Conservation (phyloP, 208 protist genomes). For the Phytomonas francai region DNA sequence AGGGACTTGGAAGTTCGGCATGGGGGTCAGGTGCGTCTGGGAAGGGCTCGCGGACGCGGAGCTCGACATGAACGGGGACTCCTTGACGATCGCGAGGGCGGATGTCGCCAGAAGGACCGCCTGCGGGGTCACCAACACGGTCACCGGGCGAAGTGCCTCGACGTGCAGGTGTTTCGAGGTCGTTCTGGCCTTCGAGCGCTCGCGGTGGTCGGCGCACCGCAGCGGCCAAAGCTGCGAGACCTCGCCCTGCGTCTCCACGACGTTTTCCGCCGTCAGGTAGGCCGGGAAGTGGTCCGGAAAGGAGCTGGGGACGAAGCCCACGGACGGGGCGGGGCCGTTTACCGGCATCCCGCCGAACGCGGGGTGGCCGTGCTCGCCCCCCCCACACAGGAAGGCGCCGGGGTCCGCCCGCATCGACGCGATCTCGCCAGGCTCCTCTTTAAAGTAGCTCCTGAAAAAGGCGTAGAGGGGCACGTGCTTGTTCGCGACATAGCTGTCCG, state of each 20-base stretch:
- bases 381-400: background rate
- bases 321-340: background rate
- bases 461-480: background rate
- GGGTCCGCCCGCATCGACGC: background rate
- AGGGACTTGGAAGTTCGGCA: background rate
- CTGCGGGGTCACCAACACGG: slow-evolving; percentile 45
- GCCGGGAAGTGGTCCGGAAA: background rate
- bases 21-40: background rate
- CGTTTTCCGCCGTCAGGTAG: background rate
- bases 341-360: background rate
- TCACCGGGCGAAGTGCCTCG: slow-evolving; percentile 48
- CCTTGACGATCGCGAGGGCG: slow-evolving; percentile 11
- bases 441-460: background rate
- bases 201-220: slow-evolving; percentile 57
- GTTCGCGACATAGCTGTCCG: background rate
- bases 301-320: background rate
- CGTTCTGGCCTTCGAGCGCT: slow-evolving; percentile 43
- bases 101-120: slow-evolving; percentile 19
- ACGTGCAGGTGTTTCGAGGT: slow-evolving; percentile 78
- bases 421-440: background rate
- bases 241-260: background rate
- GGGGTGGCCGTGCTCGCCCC: background rate
- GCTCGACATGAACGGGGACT: background rate
- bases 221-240: slow-evolving; percentile 24
- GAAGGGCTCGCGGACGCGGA: slow-evolving; percentile 5